Conservation (phyloP, 371 early-diverging fungal genomes). For the Catenaria anguillulae region DNA sequence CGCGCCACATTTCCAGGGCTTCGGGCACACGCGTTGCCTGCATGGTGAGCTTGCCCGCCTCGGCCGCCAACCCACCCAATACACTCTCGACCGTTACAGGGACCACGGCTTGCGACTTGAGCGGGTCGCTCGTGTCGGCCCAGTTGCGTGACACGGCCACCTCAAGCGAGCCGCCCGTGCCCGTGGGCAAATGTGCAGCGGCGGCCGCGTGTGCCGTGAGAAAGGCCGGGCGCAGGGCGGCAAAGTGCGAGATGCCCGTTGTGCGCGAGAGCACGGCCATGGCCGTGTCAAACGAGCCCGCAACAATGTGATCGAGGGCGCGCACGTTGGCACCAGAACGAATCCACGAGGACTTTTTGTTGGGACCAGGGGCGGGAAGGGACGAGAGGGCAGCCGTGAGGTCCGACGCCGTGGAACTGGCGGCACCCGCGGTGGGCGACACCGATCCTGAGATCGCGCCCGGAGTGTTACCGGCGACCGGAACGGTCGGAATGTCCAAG, state of each 20-base stretch:
- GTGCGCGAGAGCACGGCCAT: constrained; percentile 84
- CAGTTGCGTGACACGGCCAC: constrained; percentile 47
- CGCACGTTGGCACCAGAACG: constrained; percentile 57
- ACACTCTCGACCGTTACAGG: constrained; percentile 31
- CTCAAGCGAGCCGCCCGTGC: constrained; percentile 21
- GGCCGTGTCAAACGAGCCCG: constrained; percentile 83
- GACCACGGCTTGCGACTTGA: constrained; percentile 36
- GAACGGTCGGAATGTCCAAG: constrained; percentile 41
- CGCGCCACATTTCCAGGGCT: constrained; percentile 53
- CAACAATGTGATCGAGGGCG: constrained; percentile 80
- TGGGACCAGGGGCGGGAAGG: constrained; percentile 48
- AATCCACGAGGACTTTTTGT: constrained; percentile 52
- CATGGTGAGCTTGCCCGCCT: constrained; percentile 35
- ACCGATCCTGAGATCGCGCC: too few relatives aligned
- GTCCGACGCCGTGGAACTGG: constrained; percentile 29
- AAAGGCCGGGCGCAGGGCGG: constrained; percentile 71
- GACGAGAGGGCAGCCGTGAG: constrained; percentile 24
- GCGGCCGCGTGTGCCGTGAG: constrained; percentile 62
- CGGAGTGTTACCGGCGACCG: too few relatives aligned
- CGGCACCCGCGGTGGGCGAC: constrained; percentile 27
- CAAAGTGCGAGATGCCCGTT: constrained; percentile 75
- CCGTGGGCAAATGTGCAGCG: constrained; percentile 45
- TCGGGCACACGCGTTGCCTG: constrained; percentile 55
- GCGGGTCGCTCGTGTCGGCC: constrained; percentile 32
- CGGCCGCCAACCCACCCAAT: constrained; percentile 64